A percentile compares a stretch with the other conserved stretches of the same genome.
Conservation (phyloP, 768 basidiomycete species). For the Lactarius tabidus region DNA sequence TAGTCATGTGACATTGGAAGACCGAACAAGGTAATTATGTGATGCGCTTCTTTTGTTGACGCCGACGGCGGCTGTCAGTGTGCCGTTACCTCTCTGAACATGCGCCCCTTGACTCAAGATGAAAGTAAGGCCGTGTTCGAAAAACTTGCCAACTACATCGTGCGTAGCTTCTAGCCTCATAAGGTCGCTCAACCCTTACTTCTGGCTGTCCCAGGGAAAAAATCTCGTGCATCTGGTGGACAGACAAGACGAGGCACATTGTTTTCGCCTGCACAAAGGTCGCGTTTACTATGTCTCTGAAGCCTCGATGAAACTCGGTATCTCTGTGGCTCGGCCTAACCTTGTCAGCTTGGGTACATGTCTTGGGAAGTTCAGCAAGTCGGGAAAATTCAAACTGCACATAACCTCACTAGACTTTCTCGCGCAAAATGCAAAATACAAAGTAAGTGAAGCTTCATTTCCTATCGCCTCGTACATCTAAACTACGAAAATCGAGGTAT, state of each 20-base stretch:
- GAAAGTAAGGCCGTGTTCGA: conserved; percentile 96
- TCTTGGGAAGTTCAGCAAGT: conserved; percentile 96
- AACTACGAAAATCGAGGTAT: conserved; percentile 53
- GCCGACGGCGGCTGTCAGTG: too few species aligned
- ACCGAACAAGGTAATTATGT: too few species aligned
- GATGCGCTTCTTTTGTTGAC: too few species aligned
- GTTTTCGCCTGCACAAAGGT: conserved; percentile 92
- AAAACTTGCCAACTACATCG: conserved; percentile 97
- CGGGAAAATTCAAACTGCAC: conserved; percentile 96
- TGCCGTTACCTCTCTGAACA: conserved; percentile 31
- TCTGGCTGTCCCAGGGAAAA: conserved; percentile 61
- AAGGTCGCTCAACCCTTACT: background rate
- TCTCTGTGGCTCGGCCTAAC: conserved; percentile 88
- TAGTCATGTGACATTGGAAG: conserved; percentile 14
- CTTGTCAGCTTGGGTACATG: conserved; percentile 93
- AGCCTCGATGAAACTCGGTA: conserved; percentile 86
- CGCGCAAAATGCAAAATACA: conserved; percentile 96
- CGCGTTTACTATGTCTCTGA: conserved; percentile 97
- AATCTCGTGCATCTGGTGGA: conserved; percentile 95
- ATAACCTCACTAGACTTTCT: conserved; percentile 91
- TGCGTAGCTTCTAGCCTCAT: conserved; percentile 34
- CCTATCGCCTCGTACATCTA: background rate
- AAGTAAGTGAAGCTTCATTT: conserved; percentile 48
- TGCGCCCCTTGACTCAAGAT: conserved; percentile 96
- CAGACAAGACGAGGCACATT: conserved; percentile 89